phyloP scores from a whole-genome alignment of 345 rosid genomes.

The Viola odorata region DNA sequence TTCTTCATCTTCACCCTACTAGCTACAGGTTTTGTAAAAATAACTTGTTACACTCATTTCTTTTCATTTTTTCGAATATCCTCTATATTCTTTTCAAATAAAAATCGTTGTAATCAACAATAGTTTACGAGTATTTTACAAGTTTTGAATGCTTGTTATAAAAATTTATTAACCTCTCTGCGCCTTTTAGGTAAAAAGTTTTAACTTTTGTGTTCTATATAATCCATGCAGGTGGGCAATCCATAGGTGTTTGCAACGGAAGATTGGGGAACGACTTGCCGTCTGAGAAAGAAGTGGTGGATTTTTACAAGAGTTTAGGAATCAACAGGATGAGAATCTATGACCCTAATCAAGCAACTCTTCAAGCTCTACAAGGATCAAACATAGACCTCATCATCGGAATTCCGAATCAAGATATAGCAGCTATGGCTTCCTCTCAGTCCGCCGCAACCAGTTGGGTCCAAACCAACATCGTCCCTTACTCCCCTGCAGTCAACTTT shows the following conservation, averaged over 20 bases:
- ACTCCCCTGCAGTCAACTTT: constrained; percentile 27
- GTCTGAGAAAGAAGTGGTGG: constrained; percentile 19
- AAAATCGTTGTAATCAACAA: too few species aligned
- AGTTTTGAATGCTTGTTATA: too few species aligned
- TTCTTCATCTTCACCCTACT: too few species aligned
- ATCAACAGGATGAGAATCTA: constrained; percentile 33
- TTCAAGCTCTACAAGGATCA: constrained; percentile 38
- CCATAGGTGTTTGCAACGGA: constrained; percentile 41
- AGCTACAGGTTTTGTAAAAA: too few species aligned
- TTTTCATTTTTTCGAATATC: too few species aligned
- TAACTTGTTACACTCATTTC: too few species aligned
- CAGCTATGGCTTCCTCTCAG: constrained; percentile 12
- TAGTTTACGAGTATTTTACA: too few species aligned
- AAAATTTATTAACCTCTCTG: too few species aligned
- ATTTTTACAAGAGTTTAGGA: constrained; percentile 19
- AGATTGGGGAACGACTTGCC: constrained; percentile 35
- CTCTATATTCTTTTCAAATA: too few species aligned
- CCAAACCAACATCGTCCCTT: constrained; percentile 22
- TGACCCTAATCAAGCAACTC: constrained; percentile 28
- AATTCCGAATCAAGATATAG: constrained; percentile 28
- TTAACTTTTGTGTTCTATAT: too few species aligned
- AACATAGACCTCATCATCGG: constrained; percentile 29
- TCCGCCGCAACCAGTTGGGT: constrained; percentile 29
- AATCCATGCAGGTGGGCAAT: constrained; percentile 16
- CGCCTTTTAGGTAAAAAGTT: too few species aligned